phyloP scores from a whole-genome alignment of 2,329 filamentous ascomycete species.

The Hypoxylon sp. region DNA sequence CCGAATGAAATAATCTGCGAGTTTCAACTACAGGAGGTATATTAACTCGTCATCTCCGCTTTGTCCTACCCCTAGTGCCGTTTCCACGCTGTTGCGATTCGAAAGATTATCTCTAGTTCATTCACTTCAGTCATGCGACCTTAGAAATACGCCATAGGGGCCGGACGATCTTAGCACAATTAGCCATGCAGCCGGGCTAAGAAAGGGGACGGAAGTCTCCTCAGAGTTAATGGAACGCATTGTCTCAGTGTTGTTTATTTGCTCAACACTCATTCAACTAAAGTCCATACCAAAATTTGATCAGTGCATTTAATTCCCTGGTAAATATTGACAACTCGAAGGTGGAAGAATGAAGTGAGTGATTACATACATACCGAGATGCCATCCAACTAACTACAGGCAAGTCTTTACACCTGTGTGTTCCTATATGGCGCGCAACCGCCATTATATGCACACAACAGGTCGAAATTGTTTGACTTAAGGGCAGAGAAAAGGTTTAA shows the following conservation, averaged over 20 bases:
- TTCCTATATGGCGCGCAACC: not conserved
- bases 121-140: not conserved
- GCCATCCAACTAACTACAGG: not conserved
- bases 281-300: not conserved
- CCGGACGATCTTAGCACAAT: not conserved
- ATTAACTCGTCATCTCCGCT: not conserved
- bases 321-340: not conserved
- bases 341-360: not conserved
- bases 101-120: not conserved
- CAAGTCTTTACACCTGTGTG: not conserved
- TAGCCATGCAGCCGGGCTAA: not conserved
- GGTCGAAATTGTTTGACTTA: not conserved
- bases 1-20: not conserved
- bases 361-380: not conserved
- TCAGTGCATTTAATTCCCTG: not conserved
- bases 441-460: not conserved
- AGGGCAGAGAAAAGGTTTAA: not conserved
- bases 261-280: not conserved
- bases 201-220: no score
- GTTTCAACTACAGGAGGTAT: not conserved
- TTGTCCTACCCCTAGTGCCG: not conserved
- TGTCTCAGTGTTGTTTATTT: not conserved
- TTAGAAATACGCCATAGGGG: not conserved
- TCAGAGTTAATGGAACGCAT: not conserved
- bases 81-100: not conserved